Percentiles rank a stretch among this genome's conserved stretches.
phyloP scores from a whole-genome alignment of 1,284 basidiomycete genomes.

The Heterobasidion irregulare region DNA sequence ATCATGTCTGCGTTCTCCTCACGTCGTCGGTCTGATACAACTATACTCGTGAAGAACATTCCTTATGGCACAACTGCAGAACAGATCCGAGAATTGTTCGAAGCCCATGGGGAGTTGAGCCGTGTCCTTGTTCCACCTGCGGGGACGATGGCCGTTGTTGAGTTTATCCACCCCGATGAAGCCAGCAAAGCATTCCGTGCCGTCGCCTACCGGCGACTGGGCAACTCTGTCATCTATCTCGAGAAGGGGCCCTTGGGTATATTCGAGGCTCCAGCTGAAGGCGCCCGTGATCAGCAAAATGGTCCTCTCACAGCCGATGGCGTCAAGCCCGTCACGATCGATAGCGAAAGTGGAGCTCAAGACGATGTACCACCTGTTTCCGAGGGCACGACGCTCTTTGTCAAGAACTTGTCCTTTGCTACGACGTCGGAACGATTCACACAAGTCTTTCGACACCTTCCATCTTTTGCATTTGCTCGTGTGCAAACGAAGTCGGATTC shows the following conservation, averaged over 20 bases:
- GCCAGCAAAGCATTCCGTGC: constrained; percentile 73
- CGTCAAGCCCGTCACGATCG: constrained; percentile 35
- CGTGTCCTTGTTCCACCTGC: constrained; percentile 85
- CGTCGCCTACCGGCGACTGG: constrained; percentile 83
- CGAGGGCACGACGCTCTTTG: constrained; percentile 80
- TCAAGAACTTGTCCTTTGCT: constrained; percentile 91
- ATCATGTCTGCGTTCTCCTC: constrained; percentile 50
- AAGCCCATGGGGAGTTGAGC: constrained; percentile 66
- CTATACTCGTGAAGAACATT: constrained; percentile 94
- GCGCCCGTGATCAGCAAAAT: constrained; percentile 3
- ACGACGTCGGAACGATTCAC: constrained; percentile 77
- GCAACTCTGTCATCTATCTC: constrained; percentile 86
- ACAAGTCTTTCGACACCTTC: constrained; percentile 68
- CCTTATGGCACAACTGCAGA: constrained; percentile 82
- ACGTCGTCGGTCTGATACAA: constrained; percentile 62
- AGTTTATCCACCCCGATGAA: constrained; percentile 69
- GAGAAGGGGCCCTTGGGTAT: constrained; percentile 87
- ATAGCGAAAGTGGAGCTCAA: constrained; percentile 11
- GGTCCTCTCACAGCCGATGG: constrained; percentile 17
- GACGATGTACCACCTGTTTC: constrained; percentile 38
- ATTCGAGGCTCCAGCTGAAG: constrained; percentile 34
- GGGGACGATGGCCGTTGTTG: constrained; percentile 91
- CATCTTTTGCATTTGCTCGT: constrained; percentile 82
- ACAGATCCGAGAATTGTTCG: constrained; percentile 76
- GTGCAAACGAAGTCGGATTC: constrained; percentile 90